Evolutionary conservation across 352 stramenopile species (phyloP), one percentile per base, ranked within the genome.

Genomic region (Plasmopara halstedii): DNA sequence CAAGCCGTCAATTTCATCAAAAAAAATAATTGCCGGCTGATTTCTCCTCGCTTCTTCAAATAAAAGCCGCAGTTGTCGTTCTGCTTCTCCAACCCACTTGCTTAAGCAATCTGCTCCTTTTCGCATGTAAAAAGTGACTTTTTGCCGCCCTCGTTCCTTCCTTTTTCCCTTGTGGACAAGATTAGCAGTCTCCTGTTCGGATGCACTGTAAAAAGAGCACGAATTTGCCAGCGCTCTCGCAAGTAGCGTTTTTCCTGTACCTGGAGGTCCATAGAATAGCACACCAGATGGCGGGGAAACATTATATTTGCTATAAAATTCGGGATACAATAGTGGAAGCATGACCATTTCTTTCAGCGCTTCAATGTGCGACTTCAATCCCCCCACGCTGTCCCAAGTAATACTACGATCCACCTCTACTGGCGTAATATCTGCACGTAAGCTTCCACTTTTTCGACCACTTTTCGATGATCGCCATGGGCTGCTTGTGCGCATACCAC

Each of bases 1-100:
- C 9, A 97, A 78, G 10, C 88, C 87, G 46, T 96, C 88, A 47
- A 96, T 96, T 42, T 97, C 90, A 46, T 97, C 90, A 37, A 97
- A 97, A 58, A 97, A 97, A 43, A 97, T 96, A 43, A 97, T 96
- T 2, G 88, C 95, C 1, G 89, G 88, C 61, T 97, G 60, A 33
- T 94, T 90, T 6, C 73, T 73, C 35, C 85, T 90, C 3, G 83
- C 83, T 54, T 97, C 84, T 56, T 96, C 88, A 53, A 97, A 97
- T 2, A 97, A 59, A 15, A 96, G 48, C 2, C 89, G 76, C 22
- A 97, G 58, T 53, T 96, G 85, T 13, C 85, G 70, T 55, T 97
- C 89, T 4, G 85, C 85, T 69, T 97, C 89, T 14, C 89, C 89
- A 21, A 96, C 86, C 86, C 86, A 97, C 50, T 96, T 96, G 48